Conservation (phyloP, 2,329 filamentous ascomycete species). For the Coniochaeta ligniaria region DNA sequence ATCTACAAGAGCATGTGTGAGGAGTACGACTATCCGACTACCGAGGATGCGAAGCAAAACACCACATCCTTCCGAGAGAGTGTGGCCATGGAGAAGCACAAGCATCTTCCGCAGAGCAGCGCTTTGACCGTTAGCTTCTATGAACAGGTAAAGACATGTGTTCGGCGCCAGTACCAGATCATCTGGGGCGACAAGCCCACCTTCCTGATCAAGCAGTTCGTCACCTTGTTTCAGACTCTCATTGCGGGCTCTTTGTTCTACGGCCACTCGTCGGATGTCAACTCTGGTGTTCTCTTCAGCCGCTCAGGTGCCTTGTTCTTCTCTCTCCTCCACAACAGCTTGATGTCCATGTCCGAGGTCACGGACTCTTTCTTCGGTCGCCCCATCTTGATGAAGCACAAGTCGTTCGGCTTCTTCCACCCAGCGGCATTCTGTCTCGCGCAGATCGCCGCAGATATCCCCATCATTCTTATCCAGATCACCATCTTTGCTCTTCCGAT, state of each 20-base stretch:
- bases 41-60: constrained; percentile 60
- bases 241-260: constrained; percentile 78
- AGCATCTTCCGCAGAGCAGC: constrained; percentile 53
- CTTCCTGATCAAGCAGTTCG: constrained; percentile 72
- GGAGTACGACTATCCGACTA: constrained; percentile 35
- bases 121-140: constrained; percentile 49
- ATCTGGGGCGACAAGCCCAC: constrained; percentile 68
- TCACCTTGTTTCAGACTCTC: constrained; percentile 64
- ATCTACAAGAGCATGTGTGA: constrained; percentile 38
- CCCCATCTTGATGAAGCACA: constrained; percentile 44
- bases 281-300: constrained; percentile 36
- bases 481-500: constrained; percentile 63
- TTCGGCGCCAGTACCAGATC: constrained; percentile 70
- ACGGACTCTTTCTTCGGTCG: constrained; percentile 70
- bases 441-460: constrained; percentile 51
- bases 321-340: constrained; percentile 42
- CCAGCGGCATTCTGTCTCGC: constrained; percentile 51
- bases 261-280: too few relatives aligned
- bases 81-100: background rate
- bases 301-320: too few relatives aligned
- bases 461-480: constrained; percentile 55
- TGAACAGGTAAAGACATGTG: constrained; percentile 62
- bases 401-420: constrained; percentile 43
- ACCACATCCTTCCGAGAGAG: constrained; percentile 61
- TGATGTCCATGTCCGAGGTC: constrained; percentile 71